phyloP scores from a whole-genome alignment of 176 grass and related monocot genomes.

The Oryza australiensis region DNA sequence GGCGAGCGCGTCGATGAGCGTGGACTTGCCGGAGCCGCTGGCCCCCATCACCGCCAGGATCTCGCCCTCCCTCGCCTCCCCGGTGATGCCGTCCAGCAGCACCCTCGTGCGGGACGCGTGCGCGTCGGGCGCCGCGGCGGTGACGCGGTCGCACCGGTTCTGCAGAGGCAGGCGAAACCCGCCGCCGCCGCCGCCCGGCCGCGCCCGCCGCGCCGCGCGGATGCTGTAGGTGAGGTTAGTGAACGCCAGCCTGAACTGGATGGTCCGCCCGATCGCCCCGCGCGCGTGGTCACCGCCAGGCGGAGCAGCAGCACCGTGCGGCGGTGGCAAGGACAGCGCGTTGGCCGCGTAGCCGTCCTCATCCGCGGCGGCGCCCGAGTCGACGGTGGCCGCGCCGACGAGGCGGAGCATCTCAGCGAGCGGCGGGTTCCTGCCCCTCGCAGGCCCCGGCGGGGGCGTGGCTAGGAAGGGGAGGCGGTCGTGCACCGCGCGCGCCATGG shows the following conservation, averaged over 20 bases:
- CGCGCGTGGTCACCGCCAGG: neutral
- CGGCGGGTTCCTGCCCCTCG: conserved; percentile 39
- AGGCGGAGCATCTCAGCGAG: conserved; percentile 71
- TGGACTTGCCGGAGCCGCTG: conserved; percentile 94
- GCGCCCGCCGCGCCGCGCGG: conserved; percentile 29
- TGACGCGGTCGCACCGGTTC: conserved; percentile 28
- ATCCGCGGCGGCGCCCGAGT: conserved; percentile 21
- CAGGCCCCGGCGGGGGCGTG: conserved; percentile 16
- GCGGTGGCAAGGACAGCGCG: conserved; percentile 10
- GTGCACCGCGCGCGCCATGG: conserved; percentile 52
- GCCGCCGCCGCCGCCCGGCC: neutral
- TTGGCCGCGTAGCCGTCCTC: conserved; percentile 14
- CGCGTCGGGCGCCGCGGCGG: conserved; percentile 17
- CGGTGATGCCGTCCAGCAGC: conserved; percentile 67
- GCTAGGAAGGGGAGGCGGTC: conserved; percentile 43
- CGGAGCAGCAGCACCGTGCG: neutral
- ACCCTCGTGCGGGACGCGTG: conserved; percentile 42
- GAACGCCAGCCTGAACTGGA: conserved; percentile 70
- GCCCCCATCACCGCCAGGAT: conserved; percentile 86
- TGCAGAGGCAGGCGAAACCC: neutral
- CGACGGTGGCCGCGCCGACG: conserved; percentile 59
- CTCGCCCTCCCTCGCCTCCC: conserved; percentile 76
- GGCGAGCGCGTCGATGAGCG: conserved; percentile 90
- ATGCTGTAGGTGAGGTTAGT: conserved; percentile 70
- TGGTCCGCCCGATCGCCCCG: conserved; percentile 25